Conservation (phyloP, 192 early-diverging fungal genomes). For the Cetraspora pellucida region DNA sequence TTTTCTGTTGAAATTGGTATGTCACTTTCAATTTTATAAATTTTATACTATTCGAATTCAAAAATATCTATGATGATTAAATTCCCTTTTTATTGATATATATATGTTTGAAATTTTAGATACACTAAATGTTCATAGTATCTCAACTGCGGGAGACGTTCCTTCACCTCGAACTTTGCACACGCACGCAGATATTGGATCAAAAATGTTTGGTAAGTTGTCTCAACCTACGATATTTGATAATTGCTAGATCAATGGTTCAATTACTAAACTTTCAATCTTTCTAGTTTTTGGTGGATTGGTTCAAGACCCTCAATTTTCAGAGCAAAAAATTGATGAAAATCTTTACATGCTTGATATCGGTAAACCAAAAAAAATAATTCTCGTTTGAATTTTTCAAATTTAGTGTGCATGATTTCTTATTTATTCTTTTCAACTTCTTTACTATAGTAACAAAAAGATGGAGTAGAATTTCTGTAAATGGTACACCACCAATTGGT, state of each 20-base stretch:
- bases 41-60: too few relatives aligned
- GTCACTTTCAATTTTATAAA: too few relatives aligned
- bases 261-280: neutral
- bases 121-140: conserved; percentile 40
- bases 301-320: conserved; percentile 1
- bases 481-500: conserved; percentile 30
- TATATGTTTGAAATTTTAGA: conserved; percentile 16
- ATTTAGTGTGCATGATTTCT: conserved; percentile 12
- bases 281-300: conserved; percentile 47
- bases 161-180: conserved; percentile 45
- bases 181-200: conserved; percentile 49
- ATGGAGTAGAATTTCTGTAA: conserved; percentile 39
- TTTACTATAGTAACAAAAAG: conserved; percentile 37
- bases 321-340: conserved; percentile 40
- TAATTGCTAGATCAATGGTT: neutral
- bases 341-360: conserved; percentile 47
- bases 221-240: neutral
- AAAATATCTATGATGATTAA: neutral
- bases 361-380: conserved; percentile 31
- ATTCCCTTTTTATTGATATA: neutral
- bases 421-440: neutral
- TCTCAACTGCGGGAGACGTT: conserved; percentile 44
- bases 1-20: conserved; percentile 39
- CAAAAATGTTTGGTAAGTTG: conserved; percentile 53
- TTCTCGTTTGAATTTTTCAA: neutral